These are phyloP conservation scores for Mucor racemosus DNA, from an alignment of 371 early-diverging fungal species.

Conservation along the genomic window DNA sequence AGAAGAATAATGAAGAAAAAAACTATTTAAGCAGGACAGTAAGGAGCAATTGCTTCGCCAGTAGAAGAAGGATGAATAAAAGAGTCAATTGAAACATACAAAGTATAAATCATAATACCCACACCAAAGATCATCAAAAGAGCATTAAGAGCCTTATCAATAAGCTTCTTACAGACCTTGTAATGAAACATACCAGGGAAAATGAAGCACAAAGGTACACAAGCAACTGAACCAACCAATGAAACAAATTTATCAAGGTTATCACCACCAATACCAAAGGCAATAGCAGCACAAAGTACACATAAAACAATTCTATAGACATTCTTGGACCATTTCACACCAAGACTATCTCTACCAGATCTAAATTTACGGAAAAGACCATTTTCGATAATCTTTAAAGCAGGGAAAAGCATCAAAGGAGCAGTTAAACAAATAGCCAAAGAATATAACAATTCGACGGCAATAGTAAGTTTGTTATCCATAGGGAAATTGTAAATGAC, in stretches of 20 bases:
- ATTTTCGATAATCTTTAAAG: constrained; percentile 75
- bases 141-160: constrained; percentile 39
- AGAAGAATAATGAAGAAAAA: background rate
- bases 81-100: constrained; percentile 34
- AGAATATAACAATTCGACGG: constrained; percentile 72
- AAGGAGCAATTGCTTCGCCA: background rate
- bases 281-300: constrained; percentile 53
- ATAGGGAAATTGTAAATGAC: constrained; percentile 72
- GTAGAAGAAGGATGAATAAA: constrained; percentile 27
- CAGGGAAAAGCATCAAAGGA: constrained; percentile 78
- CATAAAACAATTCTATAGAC: constrained; percentile 56
- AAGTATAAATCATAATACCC: constrained; percentile 52
- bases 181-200: constrained; percentile 75
- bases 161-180: constrained; percentile 42
- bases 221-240: constrained; percentile 52
- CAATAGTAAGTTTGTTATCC: constrained; percentile 45
- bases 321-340: constrained; percentile 77
- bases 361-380: constrained; percentile 42
- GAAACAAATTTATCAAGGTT: constrained; percentile 78
- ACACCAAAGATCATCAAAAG: constrained; percentile 57
- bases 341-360: constrained; percentile 38
- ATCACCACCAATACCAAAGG: constrained; percentile 66
- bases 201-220: constrained; percentile 67
- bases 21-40: constrained; percentile 10
- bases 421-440: constrained; percentile 76